Percentiles rank a stretch among this genome's conserved stretches.
These are phyloP conservation scores for Termitomyces sp. DNA, from an alignment of 768 basidiomycete species.

Conservation along the genomic window DNA sequence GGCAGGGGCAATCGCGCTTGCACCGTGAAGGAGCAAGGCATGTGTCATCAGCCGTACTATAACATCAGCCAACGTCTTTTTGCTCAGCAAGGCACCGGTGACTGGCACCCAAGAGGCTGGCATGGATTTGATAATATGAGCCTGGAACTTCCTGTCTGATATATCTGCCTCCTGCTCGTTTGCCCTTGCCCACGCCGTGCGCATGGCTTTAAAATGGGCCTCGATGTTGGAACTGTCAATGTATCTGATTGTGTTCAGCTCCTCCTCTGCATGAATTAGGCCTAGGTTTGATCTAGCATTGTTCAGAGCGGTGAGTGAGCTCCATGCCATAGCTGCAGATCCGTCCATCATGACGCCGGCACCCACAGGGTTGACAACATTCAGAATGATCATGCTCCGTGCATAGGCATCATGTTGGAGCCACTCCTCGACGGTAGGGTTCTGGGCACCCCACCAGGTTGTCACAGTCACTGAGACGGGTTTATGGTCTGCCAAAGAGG, in stretches of 20 bases:
- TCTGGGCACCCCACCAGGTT: not conserved
- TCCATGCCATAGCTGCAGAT: not conserved
- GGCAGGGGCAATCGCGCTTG: not conserved
- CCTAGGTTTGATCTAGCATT: not conserved
- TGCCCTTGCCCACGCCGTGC: not conserved
- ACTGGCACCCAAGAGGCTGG: not conserved
- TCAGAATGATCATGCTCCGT: not conserved
- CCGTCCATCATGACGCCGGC: not conserved
- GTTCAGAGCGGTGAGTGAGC: not conserved
- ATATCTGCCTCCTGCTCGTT: not conserved
- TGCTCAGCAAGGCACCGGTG: not conserved
- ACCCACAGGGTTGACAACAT: not conserved
- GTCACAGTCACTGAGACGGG: not conserved
- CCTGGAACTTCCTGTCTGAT: not conserved
- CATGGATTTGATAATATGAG: not conserved
- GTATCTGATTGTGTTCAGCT: not conserved
- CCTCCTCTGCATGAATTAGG: not conserved
- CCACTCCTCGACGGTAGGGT: not conserved
- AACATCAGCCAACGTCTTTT: not conserved
- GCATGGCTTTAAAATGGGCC: not conserved
- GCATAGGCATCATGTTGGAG: not conserved
- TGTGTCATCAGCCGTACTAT: not conserved
- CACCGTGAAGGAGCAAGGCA: not conserved
- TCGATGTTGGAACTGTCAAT: not conserved
- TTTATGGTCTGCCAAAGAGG: too few species aligned